phyloP scores from a whole-genome alignment of 768 basidiomycete genomes.

The Leucosporidium yakuticum region DNA sequence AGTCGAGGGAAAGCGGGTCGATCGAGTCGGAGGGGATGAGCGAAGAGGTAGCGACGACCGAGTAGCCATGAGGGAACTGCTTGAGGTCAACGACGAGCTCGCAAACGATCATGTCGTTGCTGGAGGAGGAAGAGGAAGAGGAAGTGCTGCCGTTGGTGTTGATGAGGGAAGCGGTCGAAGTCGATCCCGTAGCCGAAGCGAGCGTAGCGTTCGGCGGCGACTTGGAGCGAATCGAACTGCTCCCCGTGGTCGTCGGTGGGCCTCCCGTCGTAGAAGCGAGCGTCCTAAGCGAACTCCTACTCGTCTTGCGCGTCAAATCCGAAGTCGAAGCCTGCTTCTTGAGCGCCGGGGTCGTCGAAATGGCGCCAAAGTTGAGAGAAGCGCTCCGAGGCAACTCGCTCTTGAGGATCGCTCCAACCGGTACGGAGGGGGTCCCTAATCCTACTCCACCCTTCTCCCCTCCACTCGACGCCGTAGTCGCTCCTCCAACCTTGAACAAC shows the following conservation, averaged over 20 bases:
- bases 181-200: neutral
- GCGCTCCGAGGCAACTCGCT: conserved; percentile 24
- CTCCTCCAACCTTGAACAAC: conserved; percentile 13
- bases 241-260: neutral
- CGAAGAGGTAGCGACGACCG: conserved; percentile 42
- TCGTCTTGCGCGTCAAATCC: conserved; percentile 25
- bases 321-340: neutral
- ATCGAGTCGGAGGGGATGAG: conserved; percentile 7
- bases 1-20: conserved; percentile 48
- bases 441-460: no score
- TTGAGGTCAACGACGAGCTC: conserved; percentile 78
- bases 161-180: conserved; percentile 8
- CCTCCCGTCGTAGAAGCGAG: neutral
- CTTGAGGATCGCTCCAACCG: conserved; percentile 23
- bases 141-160: neutral
- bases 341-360: conserved; percentile 12
- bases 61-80: conserved; percentile 70
- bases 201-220: conserved; percentile 8
- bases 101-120: conserved; percentile 62
- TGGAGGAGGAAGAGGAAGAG: neutral
- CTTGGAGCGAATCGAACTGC: neutral
- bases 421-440: neutral
- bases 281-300: conserved; percentile 10
- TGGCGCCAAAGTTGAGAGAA: conserved; percentile 26
- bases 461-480: neutral